Percentiles rank a stretch among this genome's conserved stretches.
These are phyloP conservation scores for Lichtheimia corymbifera DNA, from an alignment of 371 early-diverging fungal species.

Conservation along the genomic window DNA sequence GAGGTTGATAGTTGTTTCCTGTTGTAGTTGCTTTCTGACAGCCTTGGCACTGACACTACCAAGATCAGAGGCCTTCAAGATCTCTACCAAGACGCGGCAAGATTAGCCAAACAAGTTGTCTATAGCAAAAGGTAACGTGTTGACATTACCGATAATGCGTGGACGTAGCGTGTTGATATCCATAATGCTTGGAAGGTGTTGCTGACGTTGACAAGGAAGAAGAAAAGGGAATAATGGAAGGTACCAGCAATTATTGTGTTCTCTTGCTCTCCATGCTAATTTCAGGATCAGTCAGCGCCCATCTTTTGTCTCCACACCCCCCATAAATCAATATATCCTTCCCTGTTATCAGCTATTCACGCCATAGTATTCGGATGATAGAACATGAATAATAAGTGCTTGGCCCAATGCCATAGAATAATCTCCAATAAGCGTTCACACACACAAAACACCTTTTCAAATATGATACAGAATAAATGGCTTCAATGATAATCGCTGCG, in stretches of 20 bases:
- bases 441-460: too few relatives aligned
- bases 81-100: constrained; percentile 19
- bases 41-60: constrained; percentile 47
- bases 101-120: not conserved
- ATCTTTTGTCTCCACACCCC: too few relatives aligned
- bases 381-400: too few relatives aligned
- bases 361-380: not conserved
- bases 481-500: too few relatives aligned
- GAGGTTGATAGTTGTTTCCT: constrained; percentile 31
- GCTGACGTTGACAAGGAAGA: too few relatives aligned
- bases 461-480: too few relatives aligned
- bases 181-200: not conserved
- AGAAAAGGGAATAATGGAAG: not conserved
- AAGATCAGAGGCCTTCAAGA: constrained; percentile 50
- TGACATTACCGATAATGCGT: constrained; percentile 12
- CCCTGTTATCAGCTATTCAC: not conserved
- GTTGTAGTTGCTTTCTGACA: constrained; percentile 50
- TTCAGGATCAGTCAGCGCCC: too few relatives aligned
- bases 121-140: not conserved
- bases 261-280: too few relatives aligned
- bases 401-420: too few relatives aligned
- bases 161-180: constrained; percentile 12
- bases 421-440: too few relatives aligned
- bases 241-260: not conserved
- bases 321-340: too few relatives aligned